These are phyloP conservation scores for Hypoxylon sp. DNA, from an alignment of 2,329 filamentous ascomycete species.

Conservation along the genomic window DNA sequence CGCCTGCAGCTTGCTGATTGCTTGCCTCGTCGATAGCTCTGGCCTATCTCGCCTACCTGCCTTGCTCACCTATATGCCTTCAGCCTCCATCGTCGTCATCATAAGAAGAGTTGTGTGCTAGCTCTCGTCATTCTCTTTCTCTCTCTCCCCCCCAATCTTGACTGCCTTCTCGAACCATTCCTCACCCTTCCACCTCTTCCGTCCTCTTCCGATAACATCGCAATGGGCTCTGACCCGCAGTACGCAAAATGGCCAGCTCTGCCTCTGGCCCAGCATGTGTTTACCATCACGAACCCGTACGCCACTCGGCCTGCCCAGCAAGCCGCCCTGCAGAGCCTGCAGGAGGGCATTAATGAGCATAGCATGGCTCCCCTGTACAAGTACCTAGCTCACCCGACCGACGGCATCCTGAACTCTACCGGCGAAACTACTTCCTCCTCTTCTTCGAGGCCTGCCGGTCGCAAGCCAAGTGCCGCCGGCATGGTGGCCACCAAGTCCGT, in stretches of 20 bases:
- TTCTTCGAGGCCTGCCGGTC: slow-evolving; percentile 63
- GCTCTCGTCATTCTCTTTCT: slow-evolving; percentile 1
- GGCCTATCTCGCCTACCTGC: too few relatives aligned
- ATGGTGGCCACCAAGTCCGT: slow-evolving; percentile 77
- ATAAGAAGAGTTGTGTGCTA: neutral
- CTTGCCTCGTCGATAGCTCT: too few relatives aligned
- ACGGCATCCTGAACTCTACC: slow-evolving; percentile 80
- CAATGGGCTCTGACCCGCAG: slow-evolving; percentile 82
- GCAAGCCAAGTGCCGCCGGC: slow-evolving; percentile 75
- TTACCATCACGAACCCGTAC: slow-evolving; percentile 83
- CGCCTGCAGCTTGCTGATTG: slow-evolving; percentile 35
- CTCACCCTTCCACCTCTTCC: neutral
- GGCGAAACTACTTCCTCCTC: slow-evolving; percentile 68
- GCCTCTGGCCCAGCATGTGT: slow-evolving; percentile 83
- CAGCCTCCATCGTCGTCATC: neutral
- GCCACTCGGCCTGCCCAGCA: slow-evolving; percentile 72
- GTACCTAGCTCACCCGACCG: slow-evolving; percentile 81
- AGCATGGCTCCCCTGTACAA: slow-evolving; percentile 90
- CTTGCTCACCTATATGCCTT: too few relatives aligned
- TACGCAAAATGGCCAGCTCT: slow-evolving; percentile 86
- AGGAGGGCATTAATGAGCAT: slow-evolving; percentile 82
- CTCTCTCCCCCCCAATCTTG: slow-evolving; percentile 9
- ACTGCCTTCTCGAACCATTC: neutral
- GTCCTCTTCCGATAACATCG: slow-evolving; percentile 39
- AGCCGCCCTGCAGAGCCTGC: slow-evolving; percentile 73